Evolutionary conservation across 1,284 basidiomycete species (phyloP), one percentile per base, ranked within the genome.

Genomic region (Schizopora paradoxa): DNA sequence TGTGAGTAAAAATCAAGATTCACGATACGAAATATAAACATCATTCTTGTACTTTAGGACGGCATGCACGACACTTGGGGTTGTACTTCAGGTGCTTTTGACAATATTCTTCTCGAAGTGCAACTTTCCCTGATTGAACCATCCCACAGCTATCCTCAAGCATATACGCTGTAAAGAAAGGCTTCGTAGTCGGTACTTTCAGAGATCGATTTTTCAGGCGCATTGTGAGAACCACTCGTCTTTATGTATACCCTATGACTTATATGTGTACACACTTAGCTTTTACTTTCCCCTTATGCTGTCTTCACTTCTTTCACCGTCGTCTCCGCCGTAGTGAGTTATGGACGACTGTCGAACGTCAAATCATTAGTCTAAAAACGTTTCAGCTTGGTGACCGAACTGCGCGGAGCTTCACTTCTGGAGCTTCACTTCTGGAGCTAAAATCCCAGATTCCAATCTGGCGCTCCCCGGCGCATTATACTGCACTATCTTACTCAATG

Each of bases 401-500:
- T 35, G 6, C 18, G 33, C 2, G 22, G 33, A n/a, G n/a, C n/a
- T n/a, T n/a, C 33, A 16, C 33, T 14, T 10, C 3, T 2, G 33
- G 18, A 5, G 18, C 3, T 22, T 35, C 33, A 8, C 10, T 34
- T 13, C 13, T 13, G 5, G 14, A 34, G 5, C 5, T 19, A 5
- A 34, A n/a, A 19, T 13, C 32, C 5, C 48, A 8, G 41, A 25
- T 13, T 35, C 49, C 16, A 51, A 51, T 36, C 36, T 51, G 10
- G 41, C 49, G 8, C 27, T 51, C 16, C 49, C 49, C 14, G 31
- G 21, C 21, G 49, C 45, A 6, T 51, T 51, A 21, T 47, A 51
- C 23, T 51, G 49, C 31, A 25, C 47, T 11, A 51, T 51, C 33
- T 18, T 51, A 10, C 41, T 39, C 22, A 51, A 51, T 25, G 34